Evolutionary conservation across 1,284 basidiomycete genomes (phyloP).

Genomic region (Meira miltonrushii): DNA sequence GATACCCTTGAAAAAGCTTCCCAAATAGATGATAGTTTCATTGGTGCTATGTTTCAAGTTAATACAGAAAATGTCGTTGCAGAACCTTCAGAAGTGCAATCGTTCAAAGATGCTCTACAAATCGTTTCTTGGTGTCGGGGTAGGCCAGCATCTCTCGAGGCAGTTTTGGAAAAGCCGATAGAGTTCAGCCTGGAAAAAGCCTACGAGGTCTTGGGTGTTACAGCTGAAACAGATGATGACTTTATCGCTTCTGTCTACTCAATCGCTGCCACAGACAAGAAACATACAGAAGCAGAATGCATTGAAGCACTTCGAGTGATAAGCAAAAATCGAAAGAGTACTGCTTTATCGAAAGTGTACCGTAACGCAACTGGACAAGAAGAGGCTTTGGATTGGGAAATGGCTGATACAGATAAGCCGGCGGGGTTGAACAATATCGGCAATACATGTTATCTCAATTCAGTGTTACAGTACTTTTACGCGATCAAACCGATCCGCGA

Average conservation of each 20-base stretch:
- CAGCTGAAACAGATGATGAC: conserved; percentile 66
- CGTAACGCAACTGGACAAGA: conserved; percentile 65
- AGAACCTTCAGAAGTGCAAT: background rate
- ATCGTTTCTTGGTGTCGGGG: conserved; percentile 18
- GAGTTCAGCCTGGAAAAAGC: conserved; percentile 66
- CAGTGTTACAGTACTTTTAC: conserved; percentile 83
- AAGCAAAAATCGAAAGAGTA: conserved; percentile 67
- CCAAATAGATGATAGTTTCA: too few relatives aligned
- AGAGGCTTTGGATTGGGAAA: conserved; percentile 15
- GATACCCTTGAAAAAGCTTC: too few relatives aligned
- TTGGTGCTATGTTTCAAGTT: too few relatives aligned
- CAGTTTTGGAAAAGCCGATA: conserved; percentile 7
- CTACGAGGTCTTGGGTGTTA: conserved; percentile 67
- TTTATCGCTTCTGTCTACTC: conserved; percentile 69
- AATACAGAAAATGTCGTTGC: background rate
- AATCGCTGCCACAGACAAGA: conserved; percentile 66
- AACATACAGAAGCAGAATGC: conserved; percentile 40
- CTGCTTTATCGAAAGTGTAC: conserved; percentile 64
- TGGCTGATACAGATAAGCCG: conserved; percentile 62
- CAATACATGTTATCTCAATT: conserved; percentile 89
- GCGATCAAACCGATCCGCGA: conserved; percentile 82
- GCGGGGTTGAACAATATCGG: conserved; percentile 85
- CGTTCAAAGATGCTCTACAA: conserved; percentile 24
- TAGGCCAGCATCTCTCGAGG: conserved; percentile 16
- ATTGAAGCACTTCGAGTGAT: conserved; percentile 53